Evolutionary conservation across 495 filamentous ascomycete genomes (phyloP).

Genomic region (Neurospora intermedia): DNA sequence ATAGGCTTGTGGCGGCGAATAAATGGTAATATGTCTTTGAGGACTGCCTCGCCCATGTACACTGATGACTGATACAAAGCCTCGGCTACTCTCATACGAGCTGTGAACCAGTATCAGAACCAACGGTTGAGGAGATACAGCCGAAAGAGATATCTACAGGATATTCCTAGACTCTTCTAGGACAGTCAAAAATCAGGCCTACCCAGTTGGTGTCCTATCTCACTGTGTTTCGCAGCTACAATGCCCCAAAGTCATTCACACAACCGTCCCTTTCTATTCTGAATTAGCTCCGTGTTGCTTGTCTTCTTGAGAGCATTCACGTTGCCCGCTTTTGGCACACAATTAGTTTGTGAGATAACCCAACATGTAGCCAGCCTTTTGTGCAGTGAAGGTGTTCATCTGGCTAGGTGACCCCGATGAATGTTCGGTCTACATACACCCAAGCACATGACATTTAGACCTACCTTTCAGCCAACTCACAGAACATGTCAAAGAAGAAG

Average conservation of each 20-base stretch:
- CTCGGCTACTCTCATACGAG: neutral
- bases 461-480: neutral
- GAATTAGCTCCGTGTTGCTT: neutral
- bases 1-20: neutral
- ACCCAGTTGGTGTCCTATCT: neutral
- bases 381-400: neutral
- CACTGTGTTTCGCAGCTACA: neutral
- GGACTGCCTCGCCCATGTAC: neutral
- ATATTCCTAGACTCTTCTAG: neutral
- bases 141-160: neutral
- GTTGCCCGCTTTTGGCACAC: neutral
- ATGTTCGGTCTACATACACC: neutral
- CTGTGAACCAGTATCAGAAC: neutral
- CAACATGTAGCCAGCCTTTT: neutral
- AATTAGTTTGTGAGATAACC: neutral
- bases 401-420: neutral
- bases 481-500: neutral
- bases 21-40: neutral
- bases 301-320: neutral
- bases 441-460: neutral
- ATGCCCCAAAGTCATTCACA: neutral
- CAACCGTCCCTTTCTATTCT: neutral
- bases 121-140: neutral
- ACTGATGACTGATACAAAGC: no score
- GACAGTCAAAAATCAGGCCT: neutral